Base-by-base conservation (phyloP, 768 basidiomycete species). In the Suillus luteus region DNA sequence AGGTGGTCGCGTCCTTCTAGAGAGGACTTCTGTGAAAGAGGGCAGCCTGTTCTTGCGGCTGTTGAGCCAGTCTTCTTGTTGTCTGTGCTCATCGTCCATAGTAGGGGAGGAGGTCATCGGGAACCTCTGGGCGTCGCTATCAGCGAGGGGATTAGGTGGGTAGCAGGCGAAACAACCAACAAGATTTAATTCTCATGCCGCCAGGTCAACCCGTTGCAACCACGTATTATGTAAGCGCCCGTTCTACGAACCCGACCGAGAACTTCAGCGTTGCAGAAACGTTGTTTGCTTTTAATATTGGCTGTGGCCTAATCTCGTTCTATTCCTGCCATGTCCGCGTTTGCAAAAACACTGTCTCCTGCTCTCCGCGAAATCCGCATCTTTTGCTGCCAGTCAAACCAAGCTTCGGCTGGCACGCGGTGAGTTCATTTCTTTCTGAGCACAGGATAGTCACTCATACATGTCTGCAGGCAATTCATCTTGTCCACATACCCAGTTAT, bases 21-120 rank as follows among this genome's bases (percentile, higher is more conserved):
- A 92, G 35, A 99, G 84, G 55, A 98, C 95, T 80, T 99, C 95
- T 27, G 88, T 86, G 71, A 94, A 93, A 37, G 92, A 89, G n/a
- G 92, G 92, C 15, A 94, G 82, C 71, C 92, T 85, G 72, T 91
- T 86, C 78, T 83, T 83, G 75, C 91, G 86, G 74, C 80, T 86
- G 65, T 77, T 81, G 5, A 84, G 83, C 89, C 88, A 91, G 69
- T 93, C 91, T 76, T 93, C 90, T 68, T 90, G 87, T 62, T 76
- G 75, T 57, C 75, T 65, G 19, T 79, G 85, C 72, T 87, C 85
- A 76, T 83, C 85, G 76, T 83, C 82, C 85, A 85, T 85, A 51
- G 64, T 61, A 64, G 31, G 11, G 27, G 35, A 33, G 31, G 49
- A 44, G 59, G 41, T 65, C 58, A 58, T 27, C 27, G 51, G 52